These are phyloP conservation scores for Apiospora pterosperma DNA, from an alignment of 2,329 filamentous ascomycete genomes.

Conservation along the genomic window DNA sequence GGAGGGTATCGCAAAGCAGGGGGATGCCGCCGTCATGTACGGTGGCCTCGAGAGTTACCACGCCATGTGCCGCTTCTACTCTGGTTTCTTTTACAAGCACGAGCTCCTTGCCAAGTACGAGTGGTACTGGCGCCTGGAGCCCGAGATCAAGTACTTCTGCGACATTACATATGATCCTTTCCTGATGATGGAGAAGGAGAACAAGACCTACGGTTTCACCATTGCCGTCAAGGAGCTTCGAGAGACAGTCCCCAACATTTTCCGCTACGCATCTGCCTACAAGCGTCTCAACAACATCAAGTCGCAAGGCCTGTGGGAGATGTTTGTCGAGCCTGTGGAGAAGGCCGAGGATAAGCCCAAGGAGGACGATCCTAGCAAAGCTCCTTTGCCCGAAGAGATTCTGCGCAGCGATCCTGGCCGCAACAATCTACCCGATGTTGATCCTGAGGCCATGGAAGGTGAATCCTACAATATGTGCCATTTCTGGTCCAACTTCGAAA, in stretches of 20 bases:
- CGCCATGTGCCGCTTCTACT: constrained; percentile 99
- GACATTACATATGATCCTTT: constrained; percentile 99
- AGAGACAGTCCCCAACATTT: constrained; percentile 98
- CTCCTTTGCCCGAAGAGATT: constrained; percentile 75
- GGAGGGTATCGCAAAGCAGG: constrained; percentile 95
- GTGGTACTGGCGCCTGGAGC: constrained; percentile 99
- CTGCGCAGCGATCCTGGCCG: constrained; percentile 70
- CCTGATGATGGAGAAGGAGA: constrained; percentile 85
- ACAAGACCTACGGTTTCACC: constrained; percentile 98
- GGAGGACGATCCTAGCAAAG: constrained; percentile 61
- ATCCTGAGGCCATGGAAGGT: constrained; percentile 92
- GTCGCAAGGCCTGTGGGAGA: constrained; percentile 94
- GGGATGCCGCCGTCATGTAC: constrained; percentile 98
- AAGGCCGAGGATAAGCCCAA: constrained; percentile 53
- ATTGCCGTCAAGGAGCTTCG: constrained; percentile 97
- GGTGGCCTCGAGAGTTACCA: constrained; percentile 98
- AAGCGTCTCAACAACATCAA: constrained; percentile 88
- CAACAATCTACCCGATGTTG: constrained; percentile 72
- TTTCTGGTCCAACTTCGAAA: constrained; percentile 99
- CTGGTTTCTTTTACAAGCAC: constrained; percentile 97
- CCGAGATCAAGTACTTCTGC: constrained; percentile 99
- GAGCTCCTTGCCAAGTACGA: constrained; percentile 93
- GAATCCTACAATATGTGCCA: constrained; percentile 99
- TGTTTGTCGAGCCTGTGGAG: constrained; percentile 83
- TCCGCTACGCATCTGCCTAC: constrained; percentile 97